Conservation (phyloP, 371 early-diverging fungal genomes). For the Mucor piriformis region DNA sequence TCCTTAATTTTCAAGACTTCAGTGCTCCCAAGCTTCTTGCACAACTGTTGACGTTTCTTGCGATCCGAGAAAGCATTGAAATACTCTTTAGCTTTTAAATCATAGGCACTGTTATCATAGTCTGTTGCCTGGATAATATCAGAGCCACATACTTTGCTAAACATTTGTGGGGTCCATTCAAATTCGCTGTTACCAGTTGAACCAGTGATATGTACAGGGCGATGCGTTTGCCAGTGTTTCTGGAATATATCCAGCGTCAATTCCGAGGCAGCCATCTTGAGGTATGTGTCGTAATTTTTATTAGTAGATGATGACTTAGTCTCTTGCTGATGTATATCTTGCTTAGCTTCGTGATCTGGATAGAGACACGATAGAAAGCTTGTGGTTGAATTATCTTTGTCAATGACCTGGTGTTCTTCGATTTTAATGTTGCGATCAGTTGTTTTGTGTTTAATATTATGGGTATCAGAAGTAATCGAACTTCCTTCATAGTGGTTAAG, state of each 20-base stretch:
- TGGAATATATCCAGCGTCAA: not conserved
- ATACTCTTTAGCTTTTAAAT: not conserved
- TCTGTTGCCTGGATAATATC: not conserved
- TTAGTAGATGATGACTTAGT: not conserved
- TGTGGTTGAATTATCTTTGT: too few species aligned
- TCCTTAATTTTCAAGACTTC: not conserved
- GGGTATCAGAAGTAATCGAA: too few species aligned
- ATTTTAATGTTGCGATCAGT: too few species aligned
- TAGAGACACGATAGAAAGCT: too few species aligned
- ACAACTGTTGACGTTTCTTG: not conserved
- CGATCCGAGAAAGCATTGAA: not conserved
- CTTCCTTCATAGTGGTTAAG: too few species aligned
- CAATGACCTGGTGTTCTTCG: too few species aligned
- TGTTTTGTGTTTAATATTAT: too few species aligned
- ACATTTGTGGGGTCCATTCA: not conserved
- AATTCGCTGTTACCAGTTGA: not conserved
- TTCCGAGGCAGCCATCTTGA: not conserved
- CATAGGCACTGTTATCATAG: not conserved
- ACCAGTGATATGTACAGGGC: not conserved
- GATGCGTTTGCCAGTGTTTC: not conserved
- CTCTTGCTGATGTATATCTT: not conserved
- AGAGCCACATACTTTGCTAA: not conserved
- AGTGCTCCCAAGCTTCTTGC: not conserved
- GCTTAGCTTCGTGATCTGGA: too few species aligned
- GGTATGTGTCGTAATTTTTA: not conserved